These are phyloP conservation scores for Vitis rupestris DNA, from an alignment of 164 flowering plant genomes.

Conservation along the genomic window DNA sequence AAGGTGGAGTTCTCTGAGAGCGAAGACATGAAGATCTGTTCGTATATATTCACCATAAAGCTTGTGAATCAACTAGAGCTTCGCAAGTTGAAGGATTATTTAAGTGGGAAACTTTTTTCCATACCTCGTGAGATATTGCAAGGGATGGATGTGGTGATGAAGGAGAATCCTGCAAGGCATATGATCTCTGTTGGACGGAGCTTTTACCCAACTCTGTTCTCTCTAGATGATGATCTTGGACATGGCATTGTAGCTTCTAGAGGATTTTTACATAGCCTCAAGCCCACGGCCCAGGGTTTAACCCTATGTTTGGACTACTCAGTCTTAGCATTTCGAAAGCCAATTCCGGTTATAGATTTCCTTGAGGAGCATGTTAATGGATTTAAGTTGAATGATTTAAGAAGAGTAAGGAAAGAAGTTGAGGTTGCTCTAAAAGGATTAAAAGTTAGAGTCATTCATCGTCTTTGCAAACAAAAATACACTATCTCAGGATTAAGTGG, in stretches of 20 bases:
- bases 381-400: slow-evolving; percentile 17
- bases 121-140: slow-evolving; percentile 66
- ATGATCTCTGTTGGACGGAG: slow-evolving; percentile 41
- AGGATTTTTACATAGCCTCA: slow-evolving; percentile 61
- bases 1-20: slow-evolving; percentile 40
- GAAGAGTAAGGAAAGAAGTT: slow-evolving; percentile 12
- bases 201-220: slow-evolving; percentile 28
- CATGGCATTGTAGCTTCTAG: slow-evolving; percentile 47
- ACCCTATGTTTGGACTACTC: slow-evolving; percentile 60
- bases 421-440: slow-evolving; percentile 41
- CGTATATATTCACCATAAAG: slow-evolving; percentile 38
- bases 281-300: slow-evolving; percentile 59
- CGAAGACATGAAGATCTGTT: slow-evolving; percentile 24
- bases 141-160: slow-evolving; percentile 74
- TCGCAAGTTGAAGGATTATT: slow-evolving; percentile 39
- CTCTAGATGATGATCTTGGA: slow-evolving; percentile 34
- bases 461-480: slow-evolving; percentile 53
- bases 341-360: slow-evolving; percentile 48
- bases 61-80: slow-evolving; percentile 44
- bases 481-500: slow-evolving; percentile 44
- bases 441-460: slow-evolving; percentile 66
- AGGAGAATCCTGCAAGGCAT: slow-evolving; percentile 49
- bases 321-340: slow-evolving; percentile 53
- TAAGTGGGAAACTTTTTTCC: slow-evolving; percentile 21
- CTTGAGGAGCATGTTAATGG: slow-evolving; percentile 38